These are phyloP conservation scores for Paramyrothecium roridum DNA, from an alignment of 2,329 filamentous ascomycete genomes.

Conservation along the genomic window DNA sequence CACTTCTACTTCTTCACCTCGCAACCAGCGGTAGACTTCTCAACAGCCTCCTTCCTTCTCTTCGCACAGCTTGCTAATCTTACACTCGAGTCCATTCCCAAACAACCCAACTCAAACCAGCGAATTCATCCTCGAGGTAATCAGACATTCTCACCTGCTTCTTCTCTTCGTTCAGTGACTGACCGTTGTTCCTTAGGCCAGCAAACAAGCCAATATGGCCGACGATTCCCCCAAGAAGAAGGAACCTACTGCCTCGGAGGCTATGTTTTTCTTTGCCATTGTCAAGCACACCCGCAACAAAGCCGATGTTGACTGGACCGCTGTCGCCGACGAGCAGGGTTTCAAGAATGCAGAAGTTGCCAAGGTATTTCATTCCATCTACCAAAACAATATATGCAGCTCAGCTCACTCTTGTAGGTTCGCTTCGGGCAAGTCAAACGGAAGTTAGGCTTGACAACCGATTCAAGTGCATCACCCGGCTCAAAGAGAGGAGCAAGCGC, in stretches of 20 bases:
- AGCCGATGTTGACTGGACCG: slow-evolving; percentile 45
- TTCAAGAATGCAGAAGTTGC: slow-evolving; percentile 45
- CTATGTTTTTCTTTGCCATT: slow-evolving; percentile 41
- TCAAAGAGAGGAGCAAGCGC: not conserved
- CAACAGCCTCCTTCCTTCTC: too few relatives aligned
- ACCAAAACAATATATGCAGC: not conserved
- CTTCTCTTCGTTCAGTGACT: not conserved
- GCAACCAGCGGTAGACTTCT: not conserved
- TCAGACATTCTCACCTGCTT: not conserved
- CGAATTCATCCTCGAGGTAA: not conserved
- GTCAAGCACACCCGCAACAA: slow-evolving; percentile 39
- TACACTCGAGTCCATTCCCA: not conserved
- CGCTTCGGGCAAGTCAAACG: slow-evolving; percentile 49
- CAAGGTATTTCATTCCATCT: slow-evolving; percentile 28
- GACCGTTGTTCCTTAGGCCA: slow-evolving; percentile 4
- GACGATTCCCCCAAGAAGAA: slow-evolving; percentile 22
- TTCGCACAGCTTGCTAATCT: not conserved
- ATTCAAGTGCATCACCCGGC: slow-evolving; percentile 8
- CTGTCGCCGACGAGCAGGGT: slow-evolving; percentile 35
- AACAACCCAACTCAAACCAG: too few relatives aligned
- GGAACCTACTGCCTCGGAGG: slow-evolving; percentile 36
- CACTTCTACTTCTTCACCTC: slow-evolving; percentile 1
- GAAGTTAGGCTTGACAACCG: slow-evolving; percentile 36
- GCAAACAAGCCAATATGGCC: slow-evolving; percentile 19
- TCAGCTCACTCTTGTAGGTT: slow-evolving; percentile 21